phyloP scores from a whole-genome alignment of 345 rosid genomes.

The Eucalyptus curtisii region DNA sequence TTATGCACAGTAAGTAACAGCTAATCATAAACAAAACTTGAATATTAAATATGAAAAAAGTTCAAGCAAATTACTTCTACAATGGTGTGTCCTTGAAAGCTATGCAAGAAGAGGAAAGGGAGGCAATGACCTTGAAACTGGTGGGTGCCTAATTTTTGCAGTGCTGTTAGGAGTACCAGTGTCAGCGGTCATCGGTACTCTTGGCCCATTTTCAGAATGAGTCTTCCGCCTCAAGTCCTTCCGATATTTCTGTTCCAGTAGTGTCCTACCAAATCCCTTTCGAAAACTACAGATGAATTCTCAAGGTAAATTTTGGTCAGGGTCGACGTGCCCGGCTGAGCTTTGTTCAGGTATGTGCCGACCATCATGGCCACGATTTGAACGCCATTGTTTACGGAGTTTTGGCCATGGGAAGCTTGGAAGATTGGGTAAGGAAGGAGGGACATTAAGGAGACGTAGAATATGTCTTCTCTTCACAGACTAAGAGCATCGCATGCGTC shows the following conservation, averaged over 20 bases:
- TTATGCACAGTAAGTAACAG: no score
- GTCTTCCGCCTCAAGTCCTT: no score
- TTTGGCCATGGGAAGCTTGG: not conserved
- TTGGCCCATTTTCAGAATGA: no score
- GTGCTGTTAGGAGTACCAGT: rapidly evolving
- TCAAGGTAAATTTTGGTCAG: not conserved
- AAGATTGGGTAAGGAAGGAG: not conserved
- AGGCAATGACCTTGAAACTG: no score
- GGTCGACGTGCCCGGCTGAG: not conserved
- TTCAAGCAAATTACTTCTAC: no score
- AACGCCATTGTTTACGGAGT: not conserved
- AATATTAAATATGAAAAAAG: no score
- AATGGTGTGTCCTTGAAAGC: no score
- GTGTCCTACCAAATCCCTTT: not conserved
- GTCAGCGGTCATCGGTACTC: rapidly evolving
- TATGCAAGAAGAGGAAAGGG: no score
- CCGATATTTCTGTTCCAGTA: rapidly evolving
- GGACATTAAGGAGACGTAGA: not conserved
- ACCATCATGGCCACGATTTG: not conserved
- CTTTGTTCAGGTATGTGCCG: not conserved
- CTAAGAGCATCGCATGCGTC: not conserved
- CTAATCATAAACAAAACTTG: no score
- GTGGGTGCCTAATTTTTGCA: no score
- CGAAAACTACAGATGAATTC: not conserved
- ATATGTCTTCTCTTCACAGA: not conserved